These are phyloP conservation scores for Xenosphaeropsis pyriputrescens DNA, from an alignment of 2,329 filamentous ascomycete species.

Conservation along the genomic window DNA sequence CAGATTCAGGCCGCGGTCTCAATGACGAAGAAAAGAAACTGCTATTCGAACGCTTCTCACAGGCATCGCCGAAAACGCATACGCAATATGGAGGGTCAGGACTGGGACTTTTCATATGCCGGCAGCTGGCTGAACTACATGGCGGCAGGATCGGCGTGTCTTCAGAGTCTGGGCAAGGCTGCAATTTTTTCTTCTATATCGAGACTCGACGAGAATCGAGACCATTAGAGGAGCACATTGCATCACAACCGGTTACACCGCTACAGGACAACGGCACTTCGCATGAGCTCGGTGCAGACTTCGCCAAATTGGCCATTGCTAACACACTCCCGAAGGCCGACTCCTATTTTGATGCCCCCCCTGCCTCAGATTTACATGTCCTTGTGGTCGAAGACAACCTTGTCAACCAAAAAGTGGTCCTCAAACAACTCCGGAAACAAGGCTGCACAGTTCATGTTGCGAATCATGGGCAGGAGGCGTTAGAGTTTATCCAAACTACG, in stretches of 20 bases:
- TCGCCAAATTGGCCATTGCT: not conserved
- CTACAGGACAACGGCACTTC: not conserved
- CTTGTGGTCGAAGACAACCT: slow-evolving; percentile 43
- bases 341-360: slow-evolving; percentile 4
- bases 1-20: slow-evolving; percentile 62
- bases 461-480: slow-evolving; percentile 36
- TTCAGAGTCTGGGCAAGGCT: slow-evolving; percentile 50
- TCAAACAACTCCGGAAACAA: slow-evolving; percentile 30
- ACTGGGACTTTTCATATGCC: slow-evolving; percentile 64
- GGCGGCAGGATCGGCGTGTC: slow-evolving; percentile 60
- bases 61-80: slow-evolving; percentile 63
- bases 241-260: not conserved
- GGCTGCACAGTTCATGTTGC: slow-evolving; percentile 23
- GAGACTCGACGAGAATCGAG: slow-evolving; percentile 5
- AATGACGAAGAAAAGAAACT: slow-evolving; percentile 55
- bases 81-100: slow-evolving; percentile 69
- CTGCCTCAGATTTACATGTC: slow-evolving; percentile 11
- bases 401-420: slow-evolving; percentile 41
- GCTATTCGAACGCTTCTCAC: slow-evolving; percentile 65
- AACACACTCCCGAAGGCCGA: not conserved
- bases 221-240: not conserved
- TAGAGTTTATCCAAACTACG: slow-evolving; percentile 20
- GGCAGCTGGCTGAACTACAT: slow-evolving; percentile 55
- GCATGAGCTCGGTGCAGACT: too few species aligned
- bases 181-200: slow-evolving; percentile 61